Conservation (phyloP, 2,329 filamentous ascomycete species). For the Fusarium chuoi region DNA sequence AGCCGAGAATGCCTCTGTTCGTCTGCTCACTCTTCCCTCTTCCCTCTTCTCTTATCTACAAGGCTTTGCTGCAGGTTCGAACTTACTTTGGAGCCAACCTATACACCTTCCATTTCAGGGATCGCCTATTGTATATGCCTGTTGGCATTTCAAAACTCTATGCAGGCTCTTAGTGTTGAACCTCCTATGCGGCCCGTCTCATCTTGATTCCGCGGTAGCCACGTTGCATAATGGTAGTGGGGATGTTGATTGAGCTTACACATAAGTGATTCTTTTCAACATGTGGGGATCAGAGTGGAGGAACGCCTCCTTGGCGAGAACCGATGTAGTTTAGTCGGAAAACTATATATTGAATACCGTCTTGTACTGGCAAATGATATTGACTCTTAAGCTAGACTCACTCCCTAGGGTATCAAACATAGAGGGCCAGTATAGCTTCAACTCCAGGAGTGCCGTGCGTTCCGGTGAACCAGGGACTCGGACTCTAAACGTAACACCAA, state of each 20-base stretch:
- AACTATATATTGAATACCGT: too few species aligned
- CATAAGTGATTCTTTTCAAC: not conserved
- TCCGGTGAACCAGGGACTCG: not conserved
- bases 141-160: not conserved
- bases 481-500: not conserved
- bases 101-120: not conserved
- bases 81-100: not conserved
- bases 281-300: not conserved
- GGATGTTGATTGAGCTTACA: not conserved
- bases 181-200: not conserved
- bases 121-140: not conserved
- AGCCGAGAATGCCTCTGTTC: not conserved
- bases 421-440: not conserved
- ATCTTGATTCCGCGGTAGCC: not conserved
- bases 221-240: not conserved
- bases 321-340: too few species aligned
- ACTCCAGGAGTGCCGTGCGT: not conserved
- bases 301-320: not conserved
- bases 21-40: not conserved
- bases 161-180: rapidly evolving
- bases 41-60: not conserved
- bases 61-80: not conserved
- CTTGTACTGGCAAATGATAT: not conserved
- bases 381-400: not conserved
- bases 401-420: not conserved